Evolutionary conservation across 2,329 filamentous ascomycete species (phyloP), one percentile per base, ranked within the genome.

Genomic region (Ceratocystis smalleyi): DNA sequence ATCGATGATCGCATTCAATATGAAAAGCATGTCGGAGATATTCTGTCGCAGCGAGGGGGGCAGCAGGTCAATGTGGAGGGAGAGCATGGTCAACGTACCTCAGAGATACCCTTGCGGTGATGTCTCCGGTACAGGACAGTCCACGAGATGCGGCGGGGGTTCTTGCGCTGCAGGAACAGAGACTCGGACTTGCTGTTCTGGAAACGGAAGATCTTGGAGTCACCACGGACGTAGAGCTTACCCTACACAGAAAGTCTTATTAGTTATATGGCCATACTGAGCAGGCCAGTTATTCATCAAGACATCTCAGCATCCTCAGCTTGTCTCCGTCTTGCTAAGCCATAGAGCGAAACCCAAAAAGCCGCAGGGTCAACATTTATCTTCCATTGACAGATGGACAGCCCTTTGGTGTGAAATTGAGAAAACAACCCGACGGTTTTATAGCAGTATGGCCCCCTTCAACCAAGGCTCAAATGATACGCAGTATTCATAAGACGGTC

Each of bases 131-230:
- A 99, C 70, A 99, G 89, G 74, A 91, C 87, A 72, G 94, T 99
- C 94, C 94, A 99, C 73, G 92, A 87, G 79, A 99, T 97, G 78
- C 92, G 91, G 80, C 94, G 92, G 78, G 94, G 94, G 87, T 99
- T 99, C 90, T 99, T 99, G 85, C 94, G 92, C 86, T 99, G 94
- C 73, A 97, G 89, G 87, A 99, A 99, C 72, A 99, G 89, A 72
- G 91, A 96, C 83, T 99, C 94, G 81, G 90, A 92, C 84, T 99
- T 99, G 83, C 94, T 91, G 82, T 95, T 96, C 82, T 96, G 91
- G 89, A 99, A 99, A 77, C 94, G 91, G 89, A 99, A 99, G 84
- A 97, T 86, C 85, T 97, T 99, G 91, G 89, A 95, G 85, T 99
- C 94, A 77, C 92, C 91, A 80, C 94, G 91, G 85, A 99, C 83